phyloP scores from a whole-genome alignment of 2,329 filamentous ascomycete species.

The Colletotrichum australisinense region DNA sequence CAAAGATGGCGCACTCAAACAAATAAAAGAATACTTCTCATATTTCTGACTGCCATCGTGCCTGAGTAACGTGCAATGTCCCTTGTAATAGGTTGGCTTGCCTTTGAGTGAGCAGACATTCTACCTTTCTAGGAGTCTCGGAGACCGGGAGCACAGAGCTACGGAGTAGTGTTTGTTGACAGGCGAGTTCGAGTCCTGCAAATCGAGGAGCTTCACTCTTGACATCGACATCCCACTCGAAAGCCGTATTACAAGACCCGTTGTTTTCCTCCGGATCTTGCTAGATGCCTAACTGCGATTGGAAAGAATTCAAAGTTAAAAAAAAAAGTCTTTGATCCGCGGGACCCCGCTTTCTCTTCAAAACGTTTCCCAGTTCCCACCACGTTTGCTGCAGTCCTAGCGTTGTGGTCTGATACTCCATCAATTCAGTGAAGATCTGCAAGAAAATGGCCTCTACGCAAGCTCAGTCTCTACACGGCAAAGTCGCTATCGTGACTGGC shows the following conservation, averaged over 20 bases:
- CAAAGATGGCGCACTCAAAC: background rate
- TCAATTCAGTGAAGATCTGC: background rate
- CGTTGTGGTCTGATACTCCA: background rate
- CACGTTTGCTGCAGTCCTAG: background rate
- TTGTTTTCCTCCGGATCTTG: background rate
- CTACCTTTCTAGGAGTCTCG: background rate
- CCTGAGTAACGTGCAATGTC: background rate
- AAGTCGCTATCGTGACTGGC: constrained; percentile 37
- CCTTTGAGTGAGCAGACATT: background rate
- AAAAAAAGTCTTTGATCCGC: background rate
- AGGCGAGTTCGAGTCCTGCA: background rate
- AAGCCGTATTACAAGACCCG: background rate
- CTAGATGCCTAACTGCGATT: background rate
- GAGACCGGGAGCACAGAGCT: background rate
- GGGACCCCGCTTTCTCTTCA: background rate
- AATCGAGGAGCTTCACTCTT: background rate
- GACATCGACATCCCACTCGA: background rate
- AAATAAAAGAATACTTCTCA: no score
- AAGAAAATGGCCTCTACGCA: background rate
- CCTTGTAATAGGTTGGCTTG: background rate
- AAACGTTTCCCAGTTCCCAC: background rate
- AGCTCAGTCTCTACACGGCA: constrained; percentile 42
- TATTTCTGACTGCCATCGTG: background rate
- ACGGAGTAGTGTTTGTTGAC: background rate
- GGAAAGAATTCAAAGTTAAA: background rate